phyloP scores from a whole-genome alignment of 345 rosid species.

The Pugionium cornutum region DNA sequence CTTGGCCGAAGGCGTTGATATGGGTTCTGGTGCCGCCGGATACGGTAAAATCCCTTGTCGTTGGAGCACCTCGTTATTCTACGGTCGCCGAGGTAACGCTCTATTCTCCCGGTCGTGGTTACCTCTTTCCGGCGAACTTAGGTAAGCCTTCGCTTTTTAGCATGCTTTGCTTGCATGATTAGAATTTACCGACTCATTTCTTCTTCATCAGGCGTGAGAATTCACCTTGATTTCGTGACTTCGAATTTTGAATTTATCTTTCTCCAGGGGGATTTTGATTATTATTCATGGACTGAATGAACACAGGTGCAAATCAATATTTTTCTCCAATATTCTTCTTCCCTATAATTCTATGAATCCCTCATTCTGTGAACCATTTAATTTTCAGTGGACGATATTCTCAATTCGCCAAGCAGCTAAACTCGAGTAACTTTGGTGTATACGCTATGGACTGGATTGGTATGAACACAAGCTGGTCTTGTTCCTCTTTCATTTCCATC shows the following conservation, averaged over 20 bases:
- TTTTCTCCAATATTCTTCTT: neutral
- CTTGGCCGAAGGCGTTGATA: slow-evolving; percentile 70
- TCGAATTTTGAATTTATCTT: too few species aligned
- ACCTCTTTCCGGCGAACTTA: slow-evolving; percentile 62
- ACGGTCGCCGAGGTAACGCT: slow-evolving; percentile 63
- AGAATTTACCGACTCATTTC: neutral
- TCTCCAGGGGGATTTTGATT: slow-evolving; percentile 78
- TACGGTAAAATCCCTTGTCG: slow-evolving; percentile 45
- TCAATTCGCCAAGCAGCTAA: slow-evolving; percentile 86
- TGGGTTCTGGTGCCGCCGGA: slow-evolving; percentile 43
- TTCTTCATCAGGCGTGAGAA: too few species aligned
- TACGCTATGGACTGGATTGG: slow-evolving; percentile 99
- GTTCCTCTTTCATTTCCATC: slow-evolving; percentile 1
- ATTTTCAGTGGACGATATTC: slow-evolving; percentile 80
- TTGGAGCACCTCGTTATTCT: slow-evolving; percentile 60
- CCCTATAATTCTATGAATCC: neutral
- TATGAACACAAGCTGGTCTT: slow-evolving; percentile 31
- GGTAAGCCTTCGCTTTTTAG: slow-evolving; percentile 42
- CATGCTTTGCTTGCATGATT: neutral
- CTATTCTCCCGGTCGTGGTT: slow-evolving; percentile 87
- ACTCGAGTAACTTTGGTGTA: slow-evolving; percentile 65
- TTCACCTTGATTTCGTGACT: too few species aligned
- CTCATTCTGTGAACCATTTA: neutral
- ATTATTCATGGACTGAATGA: slow-evolving; percentile 93
- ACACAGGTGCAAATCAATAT: slow-evolving; percentile 63